Percentiles rank a stretch among this genome's conserved stretches.
These are phyloP conservation scores for Pythium rishiriense DNA, from an alignment of 352 stramenopile genomes.

Conservation along the genomic window DNA sequence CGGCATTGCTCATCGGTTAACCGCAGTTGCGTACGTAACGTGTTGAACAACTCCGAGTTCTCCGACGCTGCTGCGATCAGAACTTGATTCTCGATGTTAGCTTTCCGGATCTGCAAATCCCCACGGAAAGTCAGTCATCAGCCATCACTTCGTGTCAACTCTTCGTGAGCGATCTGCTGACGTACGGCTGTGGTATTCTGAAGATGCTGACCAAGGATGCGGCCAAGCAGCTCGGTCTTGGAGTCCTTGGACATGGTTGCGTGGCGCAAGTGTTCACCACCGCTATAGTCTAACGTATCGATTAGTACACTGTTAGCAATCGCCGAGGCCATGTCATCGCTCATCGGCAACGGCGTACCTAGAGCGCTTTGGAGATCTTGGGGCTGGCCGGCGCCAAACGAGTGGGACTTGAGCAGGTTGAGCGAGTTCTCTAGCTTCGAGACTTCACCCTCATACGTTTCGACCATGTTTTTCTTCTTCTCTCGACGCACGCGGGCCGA, in stretches of 20 bases:
- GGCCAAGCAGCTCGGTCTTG: conserved; percentile 79
- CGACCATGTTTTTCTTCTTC: conserved; percentile 89
- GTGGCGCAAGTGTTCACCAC: conserved; percentile 74
- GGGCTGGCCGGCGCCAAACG: conserved; percentile 67
- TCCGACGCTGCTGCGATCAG: conserved; percentile 63
- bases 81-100: conserved; percentile 84
- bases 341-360: conserved; percentile 36
- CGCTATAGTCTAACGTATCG: conserved; percentile 57
- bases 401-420: conserved; percentile 75
- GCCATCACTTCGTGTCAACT: not conserved
- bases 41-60: conserved; percentile 57
- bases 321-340: not conserved
- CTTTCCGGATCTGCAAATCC: conserved; percentile 59
- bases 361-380: conserved; percentile 71
- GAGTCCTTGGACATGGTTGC: conserved; percentile 84
- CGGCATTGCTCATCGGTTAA: conserved; percentile 75
- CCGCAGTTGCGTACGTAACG: conserved; percentile 53
- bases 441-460: conserved; percentile 84
- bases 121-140: not conserved
- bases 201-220: conserved; percentile 78
- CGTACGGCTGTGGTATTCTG: conserved; percentile 73
- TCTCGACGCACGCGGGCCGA: conserved; percentile 79
- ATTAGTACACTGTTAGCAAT: not conserved
- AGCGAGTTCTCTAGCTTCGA: conserved; percentile 87
- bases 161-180: not conserved